Evolutionary conservation across 2,329 filamentous ascomycete species (phyloP), one percentile per base, ranked within the genome.

Genomic region (Monilinia fructicola): DNA sequence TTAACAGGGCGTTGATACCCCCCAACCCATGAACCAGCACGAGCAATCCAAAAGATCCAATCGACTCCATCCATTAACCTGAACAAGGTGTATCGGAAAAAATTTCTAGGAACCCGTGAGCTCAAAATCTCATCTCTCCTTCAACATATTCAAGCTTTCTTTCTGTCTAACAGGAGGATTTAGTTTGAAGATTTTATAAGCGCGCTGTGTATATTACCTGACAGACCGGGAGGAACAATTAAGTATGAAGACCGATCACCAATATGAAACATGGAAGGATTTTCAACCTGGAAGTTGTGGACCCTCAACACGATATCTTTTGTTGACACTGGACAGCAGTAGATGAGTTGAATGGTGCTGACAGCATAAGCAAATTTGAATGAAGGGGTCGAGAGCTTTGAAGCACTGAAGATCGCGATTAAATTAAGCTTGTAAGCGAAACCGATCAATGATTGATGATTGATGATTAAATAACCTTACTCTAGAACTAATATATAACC

Each of bases 331-430:
- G 31, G 12, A 26, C 26, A 44, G 42, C 5, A n/a, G 23, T 28
- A 18, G 31, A n/a, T n/a, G 18, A 35, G 26, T 26, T 14, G 55
- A 59, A 59, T 14, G 23, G 7, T n/a, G 26, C 31, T 35, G 31
- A 35, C 31, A 35, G 31, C 31, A 12, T n/a, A 59, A 18, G 26
- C 23, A 59, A 46, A 59, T 59, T 46, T 59, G 40, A 58, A 58
- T 58, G 55, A 58, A 58, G 40, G 54, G 55, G 55, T 58, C 23
- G 55, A 59, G 38, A 46, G 31, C 31, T 35, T 35, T 35, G 31
- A 35, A 35, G 31, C 31, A 1, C 5, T 59, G 18, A 59, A 58
- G 55, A 58, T 58, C 40, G 9, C 9, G 23, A 31, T 46, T n/a
- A 7, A 7, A 46, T 58, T 21, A 46, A 31, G 55, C 16, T 58